phyloP scores from a whole-genome alignment of 441 rosid genomes.

The Gossypium davidsonii region DNA sequence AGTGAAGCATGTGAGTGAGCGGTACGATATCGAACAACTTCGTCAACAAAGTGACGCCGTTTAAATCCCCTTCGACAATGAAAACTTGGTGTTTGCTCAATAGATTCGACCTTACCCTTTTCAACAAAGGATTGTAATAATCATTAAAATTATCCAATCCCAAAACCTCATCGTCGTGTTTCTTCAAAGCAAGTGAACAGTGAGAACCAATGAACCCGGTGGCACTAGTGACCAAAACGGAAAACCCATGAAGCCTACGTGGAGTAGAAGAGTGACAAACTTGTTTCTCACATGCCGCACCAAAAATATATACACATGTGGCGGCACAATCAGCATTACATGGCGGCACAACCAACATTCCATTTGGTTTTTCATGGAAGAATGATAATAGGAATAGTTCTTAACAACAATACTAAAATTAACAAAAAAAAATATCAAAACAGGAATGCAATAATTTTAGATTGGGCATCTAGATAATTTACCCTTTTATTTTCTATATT shows the following conservation, averaged over 20 bases:
- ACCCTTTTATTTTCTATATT: too few relatives aligned
- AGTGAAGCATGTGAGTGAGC: slow-evolving; percentile 53
- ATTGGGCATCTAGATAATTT: too few relatives aligned
- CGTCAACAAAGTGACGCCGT: slow-evolving; percentile 32
- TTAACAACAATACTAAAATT: too few relatives aligned
- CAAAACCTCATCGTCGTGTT: slow-evolving; percentile 56
- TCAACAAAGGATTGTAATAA: slow-evolving; percentile 27
- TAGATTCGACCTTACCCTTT: slow-evolving; percentile 41
- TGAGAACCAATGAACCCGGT: slow-evolving; percentile 29
- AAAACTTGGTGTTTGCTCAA: slow-evolving; percentile 37
- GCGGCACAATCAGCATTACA: too few relatives aligned
- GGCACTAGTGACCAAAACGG: slow-evolving; percentile 51
- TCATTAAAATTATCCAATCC: slow-evolving; percentile 40
- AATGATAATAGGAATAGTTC: too few relatives aligned
- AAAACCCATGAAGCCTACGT: slow-evolving; percentile 39
- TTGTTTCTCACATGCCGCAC: slow-evolving; percentile 52
- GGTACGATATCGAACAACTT: slow-evolving; percentile 57
- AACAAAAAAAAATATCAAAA: too few relatives aligned
- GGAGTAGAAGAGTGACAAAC: slow-evolving; percentile 54
- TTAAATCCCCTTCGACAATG: slow-evolving; percentile 49
- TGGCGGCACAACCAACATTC: too few relatives aligned
- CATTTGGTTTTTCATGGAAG: too few relatives aligned
- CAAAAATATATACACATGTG: background rate
- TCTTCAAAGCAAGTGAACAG: slow-evolving; percentile 38
- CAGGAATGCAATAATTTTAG: too few relatives aligned